phyloP scores from a whole-genome alignment of 1,284 basidiomycete genomes.

The Puccinia horiana region DNA sequence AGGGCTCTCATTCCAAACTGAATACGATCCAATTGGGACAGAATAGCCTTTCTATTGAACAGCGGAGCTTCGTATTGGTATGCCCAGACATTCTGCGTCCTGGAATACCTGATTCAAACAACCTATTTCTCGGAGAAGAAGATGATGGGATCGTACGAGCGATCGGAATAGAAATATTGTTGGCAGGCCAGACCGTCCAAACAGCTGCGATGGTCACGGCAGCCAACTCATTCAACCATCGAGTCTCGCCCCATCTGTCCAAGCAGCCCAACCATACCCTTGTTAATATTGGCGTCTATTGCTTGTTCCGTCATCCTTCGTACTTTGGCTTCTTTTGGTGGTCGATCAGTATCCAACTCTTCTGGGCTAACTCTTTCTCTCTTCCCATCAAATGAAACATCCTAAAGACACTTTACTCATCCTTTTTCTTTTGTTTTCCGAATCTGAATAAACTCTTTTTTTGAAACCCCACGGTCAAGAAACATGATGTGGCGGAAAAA shows the following conservation, averaged over 20 bases:
- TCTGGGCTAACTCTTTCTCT: constrained; percentile 5
- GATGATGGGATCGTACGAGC: neutral
- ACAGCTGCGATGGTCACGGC: constrained; percentile 41
- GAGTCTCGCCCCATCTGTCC: neutral
- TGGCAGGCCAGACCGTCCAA: constrained; percentile 18
- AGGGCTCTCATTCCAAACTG: too few species aligned
- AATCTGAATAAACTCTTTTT: too few species aligned
- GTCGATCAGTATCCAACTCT: constrained; percentile 37
- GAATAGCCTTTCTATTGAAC: constrained; percentile 43
- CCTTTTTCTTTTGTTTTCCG: too few species aligned
- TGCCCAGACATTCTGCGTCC: constrained; percentile 3
- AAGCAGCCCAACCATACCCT: constrained; percentile 22
- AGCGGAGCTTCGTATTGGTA: constrained; percentile 32
- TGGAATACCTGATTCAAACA: constrained; percentile 3
- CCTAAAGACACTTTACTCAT: too few species aligned
- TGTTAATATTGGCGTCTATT: constrained; percentile 32
- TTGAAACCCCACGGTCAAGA: too few species aligned
- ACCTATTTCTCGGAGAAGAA: neutral
- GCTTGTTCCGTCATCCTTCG: constrained; percentile 38
- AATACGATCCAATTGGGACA: too few species aligned
- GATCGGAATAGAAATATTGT: neutral
- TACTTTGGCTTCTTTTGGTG: constrained; percentile 48
- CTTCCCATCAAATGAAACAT: too few species aligned
- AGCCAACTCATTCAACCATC: constrained; percentile 44
- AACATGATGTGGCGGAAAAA: too few species aligned